Evolutionary conservation across 495 filamentous ascomycete genomes (phyloP), one percentile per base, ranked within the genome.

Genomic region (Alectoria sarmentosa): DNA sequence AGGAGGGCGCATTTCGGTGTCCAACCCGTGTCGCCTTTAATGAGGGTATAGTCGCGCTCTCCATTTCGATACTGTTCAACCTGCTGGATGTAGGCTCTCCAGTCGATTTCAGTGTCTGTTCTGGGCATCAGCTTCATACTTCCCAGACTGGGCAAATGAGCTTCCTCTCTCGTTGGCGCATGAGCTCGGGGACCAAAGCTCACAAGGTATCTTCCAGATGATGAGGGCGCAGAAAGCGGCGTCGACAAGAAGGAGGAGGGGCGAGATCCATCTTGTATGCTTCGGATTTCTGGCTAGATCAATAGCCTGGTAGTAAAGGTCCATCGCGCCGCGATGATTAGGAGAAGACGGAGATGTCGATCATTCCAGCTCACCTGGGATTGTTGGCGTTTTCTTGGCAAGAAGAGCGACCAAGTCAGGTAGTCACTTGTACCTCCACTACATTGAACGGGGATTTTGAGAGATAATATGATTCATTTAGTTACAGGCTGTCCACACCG

Each of bases 51-150:
- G 74, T 98, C 88, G 71, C 88, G 85, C 78, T 97, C 93, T 56
- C 94, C 94, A 10, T 82, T 77, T 36, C 90, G 72, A 69, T 88
- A 94, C 41, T 92, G 88, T 34, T 83, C 75, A 60, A 97, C 77
- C 69, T 98, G 94, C 69, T 96, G 82, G 92, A 98, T 98, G 74
- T 98, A 98, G 3, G 93, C 91, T 60, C 79, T 82, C 94, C 94
- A 98, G 76, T 98, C 94, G 71, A 98, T 98, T 73, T 98, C 94
- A 52, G 94, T 98, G 74, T 98, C 94, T 98, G 70, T 9, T n/a
- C 34, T 17, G 30, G 46, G 48, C 36, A 36, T 65, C 46, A 61
- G 21, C 68, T 70, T 60, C 65, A 39, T 49, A 0, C 17, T 3
- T 34, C 14, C 0, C 17, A 41, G n/a, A 37, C 42, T 57, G 46